Conservation (phyloP, 768 basidiomycete genomes). For the Lentinula sp. region DNA sequence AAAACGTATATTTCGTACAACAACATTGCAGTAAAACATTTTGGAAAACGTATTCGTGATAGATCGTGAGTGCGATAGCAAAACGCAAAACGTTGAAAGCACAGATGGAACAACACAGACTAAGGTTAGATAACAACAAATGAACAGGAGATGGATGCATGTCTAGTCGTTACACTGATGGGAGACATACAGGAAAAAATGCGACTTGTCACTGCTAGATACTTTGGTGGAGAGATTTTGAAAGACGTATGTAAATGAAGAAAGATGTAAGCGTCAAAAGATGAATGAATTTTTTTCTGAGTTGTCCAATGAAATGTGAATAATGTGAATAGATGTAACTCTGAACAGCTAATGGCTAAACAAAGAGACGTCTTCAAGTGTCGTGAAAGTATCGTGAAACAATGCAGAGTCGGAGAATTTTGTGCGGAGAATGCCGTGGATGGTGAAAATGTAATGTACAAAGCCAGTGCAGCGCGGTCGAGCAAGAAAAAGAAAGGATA, state of each 20-base stretch:
- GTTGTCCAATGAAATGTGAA: slow-evolving; percentile 8
- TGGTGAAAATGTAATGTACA: slow-evolving; percentile 11
- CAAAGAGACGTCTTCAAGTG: background rate
- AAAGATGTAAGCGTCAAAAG: background rate
- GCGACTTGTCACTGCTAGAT: slow-evolving; percentile 8
- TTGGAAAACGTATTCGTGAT: slow-evolving; percentile 12
- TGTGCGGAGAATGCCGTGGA: slow-evolving; percentile 22
- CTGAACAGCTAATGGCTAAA: slow-evolving; percentile 24
- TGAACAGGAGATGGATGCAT: slow-evolving; percentile 40
- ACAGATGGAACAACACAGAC: slow-evolving; percentile 23
- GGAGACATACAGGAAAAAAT: slow-evolving; percentile 15
- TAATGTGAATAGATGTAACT: slow-evolving; percentile 7
- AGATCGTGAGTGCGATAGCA: slow-evolving; percentile 19
- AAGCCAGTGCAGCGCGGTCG: background rate
- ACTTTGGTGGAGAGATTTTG: slow-evolving; percentile 8
- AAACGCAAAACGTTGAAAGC: slow-evolving; percentile 10
- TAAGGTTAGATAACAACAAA: slow-evolving; percentile 16
- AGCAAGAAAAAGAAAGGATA: slow-evolving; percentile 1
- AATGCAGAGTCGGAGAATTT: slow-evolving; percentile 23
- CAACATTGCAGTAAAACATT: slow-evolving; percentile 11
- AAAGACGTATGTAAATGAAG: background rate
- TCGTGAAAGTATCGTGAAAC: slow-evolving; percentile 6
- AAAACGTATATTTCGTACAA: slow-evolving; percentile 14
- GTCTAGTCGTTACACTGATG: slow-evolving; percentile 68
- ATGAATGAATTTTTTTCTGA: background rate